phyloP scores from a whole-genome alignment of 768 basidiomycete species.

The Crucibulum laeve region DNA sequence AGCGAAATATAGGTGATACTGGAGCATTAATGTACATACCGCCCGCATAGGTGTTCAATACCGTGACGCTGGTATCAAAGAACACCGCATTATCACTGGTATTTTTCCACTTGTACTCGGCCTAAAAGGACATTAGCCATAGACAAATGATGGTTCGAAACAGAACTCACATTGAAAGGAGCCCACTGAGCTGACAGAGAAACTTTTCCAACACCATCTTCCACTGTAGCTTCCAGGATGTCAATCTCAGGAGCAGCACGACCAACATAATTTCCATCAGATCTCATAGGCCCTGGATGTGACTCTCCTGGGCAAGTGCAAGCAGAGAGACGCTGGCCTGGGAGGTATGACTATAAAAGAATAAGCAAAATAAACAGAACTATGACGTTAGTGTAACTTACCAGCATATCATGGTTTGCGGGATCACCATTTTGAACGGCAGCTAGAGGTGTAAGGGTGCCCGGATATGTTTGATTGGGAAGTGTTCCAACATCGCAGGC shows the following conservation, averaged over 20 bases:
- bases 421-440: slow-evolving; percentile 38
- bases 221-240: slow-evolving; percentile 50
- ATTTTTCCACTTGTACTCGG: slow-evolving; percentile 48
- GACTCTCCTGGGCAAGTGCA: slow-evolving; percentile 38
- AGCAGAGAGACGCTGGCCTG: slow-evolving; percentile 46
- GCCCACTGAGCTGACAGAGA: slow-evolving; percentile 47
- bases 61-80: slow-evolving; percentile 36
- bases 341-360: slow-evolving; percentile 53
- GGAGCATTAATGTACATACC: slow-evolving; percentile 33
- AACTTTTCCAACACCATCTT: slow-evolving; percentile 27
- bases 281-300: slow-evolving; percentile 31
- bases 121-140: slow-evolving; percentile 32
- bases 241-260: slow-evolving; percentile 66
- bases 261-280: slow-evolving; percentile 53
- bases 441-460: slow-evolving; percentile 38
- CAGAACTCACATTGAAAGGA: slow-evolving; percentile 52
- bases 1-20: slow-evolving; percentile 36
- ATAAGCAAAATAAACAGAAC: background rate
- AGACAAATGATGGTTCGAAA: slow-evolving; percentile 25
- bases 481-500: slow-evolving; percentile 79
- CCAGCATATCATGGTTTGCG: slow-evolving; percentile 29
- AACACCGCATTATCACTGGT: slow-evolving; percentile 41
- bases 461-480: slow-evolving; percentile 70
- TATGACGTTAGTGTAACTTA: slow-evolving; percentile 11
- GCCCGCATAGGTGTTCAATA: slow-evolving; percentile 56